These are phyloP conservation scores for Plantago major DNA, from an alignment of 257 asterid species.

Conservation along the genomic window DNA sequence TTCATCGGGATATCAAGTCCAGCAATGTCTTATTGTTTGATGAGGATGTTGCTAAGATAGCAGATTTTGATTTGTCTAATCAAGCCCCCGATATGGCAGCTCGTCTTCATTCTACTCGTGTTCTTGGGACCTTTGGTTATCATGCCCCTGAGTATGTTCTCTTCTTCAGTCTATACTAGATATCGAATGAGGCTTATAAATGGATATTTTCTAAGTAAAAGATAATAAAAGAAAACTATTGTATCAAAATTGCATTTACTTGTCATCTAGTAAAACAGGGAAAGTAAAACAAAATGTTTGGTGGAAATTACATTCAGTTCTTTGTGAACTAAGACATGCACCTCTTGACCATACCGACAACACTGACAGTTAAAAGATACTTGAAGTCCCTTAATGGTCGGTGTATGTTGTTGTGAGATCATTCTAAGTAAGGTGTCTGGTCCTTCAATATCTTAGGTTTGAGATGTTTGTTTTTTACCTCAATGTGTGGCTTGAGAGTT, in stretches of 20 bases:
- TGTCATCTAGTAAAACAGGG: no score
- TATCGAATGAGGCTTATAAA: not conserved
- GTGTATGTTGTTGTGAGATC: no score
- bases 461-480: not conserved
- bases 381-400: no score
- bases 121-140: conserved; percentile 50
- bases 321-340: no score
- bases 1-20: conserved; percentile 27
- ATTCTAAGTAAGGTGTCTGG: no score
- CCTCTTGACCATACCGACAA: no score
- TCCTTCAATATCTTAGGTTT: not conserved
- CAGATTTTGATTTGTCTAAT: conserved; percentile 44
- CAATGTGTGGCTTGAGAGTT: not conserved
- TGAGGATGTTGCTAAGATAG: conserved; percentile 49
- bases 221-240: not conserved
- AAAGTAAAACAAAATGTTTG: no score
- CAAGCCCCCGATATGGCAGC: conserved; percentile 50
- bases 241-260: no score
- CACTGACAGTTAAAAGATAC: no score
- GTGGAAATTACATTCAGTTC: no score
- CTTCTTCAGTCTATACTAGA: not conserved
- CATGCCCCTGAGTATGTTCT: conserved; percentile 56
- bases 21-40: conserved; percentile 26
- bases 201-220: not conserved
- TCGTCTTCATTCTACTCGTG: conserved; percentile 45